Conservation (phyloP, 305 asterid species). For the Fraxinus baroniana region DNA sequence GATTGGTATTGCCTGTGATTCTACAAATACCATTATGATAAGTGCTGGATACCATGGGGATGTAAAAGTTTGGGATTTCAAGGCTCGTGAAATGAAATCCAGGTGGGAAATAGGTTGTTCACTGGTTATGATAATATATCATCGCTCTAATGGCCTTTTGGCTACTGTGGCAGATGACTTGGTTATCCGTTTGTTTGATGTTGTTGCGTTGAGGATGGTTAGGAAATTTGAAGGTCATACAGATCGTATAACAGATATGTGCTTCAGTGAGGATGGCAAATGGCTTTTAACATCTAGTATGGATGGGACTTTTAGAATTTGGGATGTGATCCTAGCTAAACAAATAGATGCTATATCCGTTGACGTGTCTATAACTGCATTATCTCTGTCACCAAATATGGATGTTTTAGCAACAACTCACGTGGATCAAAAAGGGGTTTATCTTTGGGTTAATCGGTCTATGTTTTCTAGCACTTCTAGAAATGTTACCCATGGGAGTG, state of each 20-base stretch:
- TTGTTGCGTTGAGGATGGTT: slow-evolving; percentile 75
- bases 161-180: slow-evolving; percentile 85
- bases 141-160: slow-evolving; percentile 82
- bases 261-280: slow-evolving; percentile 96
- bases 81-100: slow-evolving; percentile 58
- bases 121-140: slow-evolving; percentile 65
- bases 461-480: slow-evolving; percentile 77
- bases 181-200: slow-evolving; percentile 81
- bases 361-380: slow-evolving; percentile 69
- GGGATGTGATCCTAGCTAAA: slow-evolving; percentile 87
- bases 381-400: slow-evolving; percentile 91
- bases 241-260: slow-evolving; percentile 77
- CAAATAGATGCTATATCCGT: slow-evolving; percentile 85
- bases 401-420: slow-evolving; percentile 88
- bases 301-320: slow-evolving; percentile 93
- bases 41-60: slow-evolving; percentile 88
- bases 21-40: slow-evolving; percentile 71
- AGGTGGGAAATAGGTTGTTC: slow-evolving; percentile 72
- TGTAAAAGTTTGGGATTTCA: slow-evolving; percentile 90
- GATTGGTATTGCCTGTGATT: slow-evolving; percentile 83
- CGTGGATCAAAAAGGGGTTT: slow-evolving; percentile 85
- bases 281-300: slow-evolving; percentile 94
- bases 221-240: slow-evolving; percentile 84
- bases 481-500: slow-evolving; percentile 62
- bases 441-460: slow-evolving; percentile 85